These are phyloP conservation scores for Intubia oerlemansii DNA, from an alignment of 2,329 filamentous ascomycete genomes.

Conservation along the genomic window DNA sequence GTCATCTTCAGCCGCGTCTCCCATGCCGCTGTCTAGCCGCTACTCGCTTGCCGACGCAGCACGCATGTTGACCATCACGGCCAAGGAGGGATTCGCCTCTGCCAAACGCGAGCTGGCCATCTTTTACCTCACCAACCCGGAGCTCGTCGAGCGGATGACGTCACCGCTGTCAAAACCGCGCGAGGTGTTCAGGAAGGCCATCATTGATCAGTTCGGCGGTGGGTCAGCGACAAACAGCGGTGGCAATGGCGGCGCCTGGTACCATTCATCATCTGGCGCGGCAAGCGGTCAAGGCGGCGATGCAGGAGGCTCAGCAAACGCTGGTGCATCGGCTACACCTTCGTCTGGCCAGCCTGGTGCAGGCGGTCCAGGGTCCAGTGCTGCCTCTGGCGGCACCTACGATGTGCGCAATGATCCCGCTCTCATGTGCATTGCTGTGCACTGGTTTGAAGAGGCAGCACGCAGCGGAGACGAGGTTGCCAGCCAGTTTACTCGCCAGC, in stretches of 20 bases:
- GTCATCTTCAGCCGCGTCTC: too few relatives aligned
- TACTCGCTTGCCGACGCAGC: constrained; percentile 65
- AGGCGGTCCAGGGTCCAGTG: constrained; percentile 4
- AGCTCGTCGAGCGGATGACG: constrained; percentile 60
- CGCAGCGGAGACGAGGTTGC: constrained; percentile 73
- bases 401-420: constrained; percentile 55
- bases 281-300: constrained; percentile 8
- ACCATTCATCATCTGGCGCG: too few relatives aligned
- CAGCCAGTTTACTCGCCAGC: constrained; percentile 60
- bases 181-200: constrained; percentile 76
- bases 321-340: neutral
- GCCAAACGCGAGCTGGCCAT: constrained; percentile 86
- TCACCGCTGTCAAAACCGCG: constrained; percentile 65
- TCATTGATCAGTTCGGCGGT: constrained; percentile 44
- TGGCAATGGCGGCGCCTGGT: neutral
- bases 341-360: neutral
- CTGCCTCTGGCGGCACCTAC: constrained; percentile 19
- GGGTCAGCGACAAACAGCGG: constrained; percentile 9
- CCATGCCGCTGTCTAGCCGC: constrained; percentile 26
- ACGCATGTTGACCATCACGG: constrained; percentile 78
- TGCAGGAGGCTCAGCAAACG: constrained; percentile 3
- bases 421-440: constrained; percentile 82
- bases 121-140: constrained; percentile 80
- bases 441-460: constrained; percentile 90
- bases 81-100: constrained; percentile 72